These are phyloP conservation scores for Tillandsia leiboldiana DNA, from an alignment of 176 grass and related monocot species.

Conservation along the genomic window DNA sequence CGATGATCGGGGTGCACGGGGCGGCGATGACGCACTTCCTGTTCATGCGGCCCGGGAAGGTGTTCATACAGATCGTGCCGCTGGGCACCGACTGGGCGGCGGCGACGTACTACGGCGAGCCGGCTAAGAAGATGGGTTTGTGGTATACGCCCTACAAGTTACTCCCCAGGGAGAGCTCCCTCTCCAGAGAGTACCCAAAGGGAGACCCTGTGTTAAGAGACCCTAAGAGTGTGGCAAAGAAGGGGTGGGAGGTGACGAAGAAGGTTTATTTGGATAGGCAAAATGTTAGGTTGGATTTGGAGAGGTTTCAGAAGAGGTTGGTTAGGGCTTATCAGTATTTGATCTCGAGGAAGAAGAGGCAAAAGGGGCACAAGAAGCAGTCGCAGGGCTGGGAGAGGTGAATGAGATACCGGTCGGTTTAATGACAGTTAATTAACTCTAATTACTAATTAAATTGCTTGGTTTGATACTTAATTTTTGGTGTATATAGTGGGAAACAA, in stretches of 20 bases:
- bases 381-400: not conserved
- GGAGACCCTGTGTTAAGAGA: conserved; percentile 65
- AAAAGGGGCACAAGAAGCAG: not conserved
- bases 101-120: conserved; percentile 55
- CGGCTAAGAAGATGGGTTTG: conserved; percentile 38
- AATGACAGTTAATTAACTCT: no score
- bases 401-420: no score
- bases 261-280: conserved; percentile 78
- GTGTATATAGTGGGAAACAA: no score
- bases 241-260: conserved; percentile 82
- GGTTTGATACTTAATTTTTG: no score
- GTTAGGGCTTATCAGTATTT: conserved; percentile 41
- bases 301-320: conserved; percentile 41
- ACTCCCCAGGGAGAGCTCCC: conserved; percentile 55
- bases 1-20: conserved; percentile 90
- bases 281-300: conserved; percentile 61
- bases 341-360: conserved; percentile 17
- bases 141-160: conserved; percentile 71
- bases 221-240: conserved; percentile 46
- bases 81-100: conserved; percentile 71
- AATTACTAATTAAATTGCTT: no score
- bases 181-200: conserved; percentile 44
- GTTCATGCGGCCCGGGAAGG: conserved; percentile 66
- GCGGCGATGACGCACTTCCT: conserved; percentile 92
- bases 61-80: conserved; percentile 80